Conservation (phyloP, 495 filamentous ascomycete genomes). For the Podospora conica region DNA sequence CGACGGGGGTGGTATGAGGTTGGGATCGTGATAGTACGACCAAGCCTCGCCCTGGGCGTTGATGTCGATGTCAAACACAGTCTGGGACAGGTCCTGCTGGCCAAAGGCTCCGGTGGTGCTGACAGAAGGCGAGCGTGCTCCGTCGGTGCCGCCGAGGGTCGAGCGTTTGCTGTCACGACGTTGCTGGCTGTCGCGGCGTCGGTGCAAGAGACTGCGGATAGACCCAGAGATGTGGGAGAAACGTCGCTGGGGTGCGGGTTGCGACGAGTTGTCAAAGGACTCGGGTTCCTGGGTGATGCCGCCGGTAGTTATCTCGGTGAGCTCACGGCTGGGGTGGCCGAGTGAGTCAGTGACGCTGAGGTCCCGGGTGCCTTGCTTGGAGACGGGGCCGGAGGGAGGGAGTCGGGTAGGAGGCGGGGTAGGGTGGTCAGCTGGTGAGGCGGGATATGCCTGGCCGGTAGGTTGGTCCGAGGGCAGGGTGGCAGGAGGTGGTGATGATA, state of each 20-base stretch:
- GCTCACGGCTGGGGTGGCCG: conserved; percentile 20
- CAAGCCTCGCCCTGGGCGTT: conserved; percentile 25
- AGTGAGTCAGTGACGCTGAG: conserved; percentile 26
- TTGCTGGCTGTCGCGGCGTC: conserved; percentile 16
- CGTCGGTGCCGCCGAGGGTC: conserved; percentile 16
- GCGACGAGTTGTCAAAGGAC: conserved; percentile 17
- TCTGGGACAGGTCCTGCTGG: conserved; percentile 8
- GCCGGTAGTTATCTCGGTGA: conserved; percentile 18
- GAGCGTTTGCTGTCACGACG: conserved; percentile 28
- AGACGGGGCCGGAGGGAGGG: conserved; percentile 18
- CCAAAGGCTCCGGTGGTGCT: conserved; percentile 13
- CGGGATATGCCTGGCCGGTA: conserved; percentile 11
- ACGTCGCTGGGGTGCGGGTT: conserved; percentile 9
- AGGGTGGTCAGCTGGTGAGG: conserved; percentile 10
- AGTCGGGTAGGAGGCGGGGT: conserved; percentile 5
- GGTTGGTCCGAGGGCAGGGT: conserved; percentile 18
- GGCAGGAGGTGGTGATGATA: conserved; percentile 9
- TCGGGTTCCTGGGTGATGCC: conserved; percentile 31
- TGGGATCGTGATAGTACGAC: conserved; percentile 29
- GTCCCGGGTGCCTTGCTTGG: conserved; percentile 23
- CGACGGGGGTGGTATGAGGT: conserved; percentile 11
- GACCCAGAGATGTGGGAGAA: conserved; percentile 22
- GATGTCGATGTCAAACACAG: conserved; percentile 22
- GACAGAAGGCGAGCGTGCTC: conserved; percentile 23
- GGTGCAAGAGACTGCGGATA: conserved; percentile 19